A percentile compares a stretch with the other conserved stretches of the same genome.
phyloP scores from a whole-genome alignment of 2,329 filamentous ascomycete species.

The Colletotrichum chlorophyti region DNA sequence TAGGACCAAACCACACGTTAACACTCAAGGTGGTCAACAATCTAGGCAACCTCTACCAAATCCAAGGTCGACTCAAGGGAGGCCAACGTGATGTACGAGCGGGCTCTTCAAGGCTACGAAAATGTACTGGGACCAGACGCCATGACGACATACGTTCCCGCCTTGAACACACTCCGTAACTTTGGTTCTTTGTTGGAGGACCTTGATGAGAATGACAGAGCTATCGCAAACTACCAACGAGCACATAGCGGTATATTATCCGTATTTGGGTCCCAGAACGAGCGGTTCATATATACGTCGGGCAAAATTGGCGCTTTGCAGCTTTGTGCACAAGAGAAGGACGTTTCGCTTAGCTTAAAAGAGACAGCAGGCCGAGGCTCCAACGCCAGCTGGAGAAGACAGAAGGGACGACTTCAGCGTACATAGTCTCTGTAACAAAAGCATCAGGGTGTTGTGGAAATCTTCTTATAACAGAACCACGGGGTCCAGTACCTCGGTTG shows the following conservation, averaged over 20 bases:
- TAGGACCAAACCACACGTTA: constrained; percentile 28
- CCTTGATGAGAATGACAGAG: not conserved
- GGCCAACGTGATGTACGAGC: constrained; percentile 36
- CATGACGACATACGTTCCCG: constrained; percentile 30
- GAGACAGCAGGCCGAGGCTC: too few species aligned
- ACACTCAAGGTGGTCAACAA: constrained; percentile 35
- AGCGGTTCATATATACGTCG: not conserved
- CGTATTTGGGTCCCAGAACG: not conserved
- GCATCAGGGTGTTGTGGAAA: too few species aligned
- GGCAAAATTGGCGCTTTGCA: not conserved
- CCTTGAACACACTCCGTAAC: not conserved
- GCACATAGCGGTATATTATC: not conserved
- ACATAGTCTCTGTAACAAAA: too few species aligned
- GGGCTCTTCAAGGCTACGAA: constrained; percentile 37
- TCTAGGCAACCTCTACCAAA: constrained; percentile 37
- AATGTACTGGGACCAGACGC: constrained; percentile 29
- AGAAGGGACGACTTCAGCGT: too few species aligned
- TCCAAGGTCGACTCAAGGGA: constrained; percentile 34
- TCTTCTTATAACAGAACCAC: too few species aligned
- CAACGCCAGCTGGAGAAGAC: too few species aligned
- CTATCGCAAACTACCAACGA: not conserved
- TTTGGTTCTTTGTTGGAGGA: not conserved
- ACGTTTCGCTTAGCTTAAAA: too few species aligned
- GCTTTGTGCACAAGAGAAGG: not conserved
- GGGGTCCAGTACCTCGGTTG: too few species aligned